Base-by-base conservation (phyloP, 768 basidiomycete species). In the Suillus decipiens region DNA sequence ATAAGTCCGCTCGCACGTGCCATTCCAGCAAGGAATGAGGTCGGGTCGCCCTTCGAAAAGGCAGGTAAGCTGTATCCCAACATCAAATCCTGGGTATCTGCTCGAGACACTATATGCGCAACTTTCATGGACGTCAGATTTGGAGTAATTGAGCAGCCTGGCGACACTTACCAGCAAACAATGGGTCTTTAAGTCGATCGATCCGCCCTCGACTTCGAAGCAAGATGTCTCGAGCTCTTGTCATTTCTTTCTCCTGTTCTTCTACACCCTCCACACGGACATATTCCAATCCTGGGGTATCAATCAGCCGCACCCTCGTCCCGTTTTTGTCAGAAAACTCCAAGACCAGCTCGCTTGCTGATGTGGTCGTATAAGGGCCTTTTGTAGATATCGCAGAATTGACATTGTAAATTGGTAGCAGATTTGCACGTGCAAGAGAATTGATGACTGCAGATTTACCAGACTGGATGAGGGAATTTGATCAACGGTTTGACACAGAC, bases 391-490 rank as follows among this genome's bases (percentile, higher is more conserved):
- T 77, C 28, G 80, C 71, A 43, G 82, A 73, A n/a, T 84, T 64
- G 43, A 69, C 68, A 24, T 74, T 74, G 72, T 91, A 94, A 9
- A 90, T 78, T 9, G 86, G 80, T 22, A 91, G 73, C 10, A 77
- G 77, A 14, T 79, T 68, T 60, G 79, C 83, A 55, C 79, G 78
- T 19, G 86, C 71, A 34, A 97, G 79, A 2, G 93, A 90, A 75
- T 97, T 95, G 68, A 96, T 80, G 51, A 96, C 79, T 0, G 92
- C 83, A 56, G 91, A 92, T 79, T 97, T 96, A 15, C 95, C 95
- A 14, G 82, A 81, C 91, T 93, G 61, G 15, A 61, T n/a, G 63
- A 51, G 57, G 17, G 5, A 65, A 51, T 66, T 61, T 62, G 51
- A 41, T 34, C 37, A 33, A 19, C 8, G 17, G 17, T 62, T 57